A percentile compares a stretch with the other conserved stretches of the same genome.
Evolutionary conservation across 192 early-diverging fungal species (phyloP).

Genomic region (Linnemannia schmuckeri): DNA sequence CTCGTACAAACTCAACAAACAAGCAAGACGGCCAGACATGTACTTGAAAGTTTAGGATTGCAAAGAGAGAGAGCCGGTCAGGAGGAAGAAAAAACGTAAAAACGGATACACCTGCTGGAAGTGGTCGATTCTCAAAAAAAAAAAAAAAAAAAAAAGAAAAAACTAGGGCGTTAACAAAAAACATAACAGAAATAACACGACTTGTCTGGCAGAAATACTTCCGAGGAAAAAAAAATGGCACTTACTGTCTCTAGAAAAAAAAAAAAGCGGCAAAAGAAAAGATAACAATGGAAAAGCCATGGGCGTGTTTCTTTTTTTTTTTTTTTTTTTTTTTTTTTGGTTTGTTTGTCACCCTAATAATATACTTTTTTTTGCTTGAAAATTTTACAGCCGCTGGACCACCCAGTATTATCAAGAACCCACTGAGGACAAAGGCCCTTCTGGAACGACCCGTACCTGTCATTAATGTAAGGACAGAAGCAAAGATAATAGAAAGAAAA

Average conservation of each 20-base stretch:
- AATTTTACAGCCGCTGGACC: slow-evolving; percentile 23
- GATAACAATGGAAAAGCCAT: not conserved
- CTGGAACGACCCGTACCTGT: slow-evolving; percentile 25
- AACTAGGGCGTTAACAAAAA: not conserved
- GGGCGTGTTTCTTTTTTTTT: not conserved
- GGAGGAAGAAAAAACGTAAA: not conserved
- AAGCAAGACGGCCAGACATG: not conserved
- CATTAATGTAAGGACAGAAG: slow-evolving; percentile 16
- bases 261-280: not conserved
- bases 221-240: not conserved
- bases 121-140: not conserved
- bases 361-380: not conserved
- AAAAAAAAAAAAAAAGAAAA: not conserved
- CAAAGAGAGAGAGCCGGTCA: not conserved
- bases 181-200: not conserved
- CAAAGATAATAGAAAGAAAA: too few species aligned
- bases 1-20: not conserved
- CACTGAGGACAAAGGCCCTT: slow-evolving; percentile 24
- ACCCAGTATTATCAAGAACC: slow-evolving; percentile 27
- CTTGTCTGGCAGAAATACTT: not conserved
- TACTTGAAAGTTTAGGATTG: not conserved
- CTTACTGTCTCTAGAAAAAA: not conserved
- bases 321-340: not conserved
- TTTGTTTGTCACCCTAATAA: not conserved
- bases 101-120: not conserved